Conservation (phyloP, 1,139 yeast species). For the Casaregolazyma lundiana region DNA sequence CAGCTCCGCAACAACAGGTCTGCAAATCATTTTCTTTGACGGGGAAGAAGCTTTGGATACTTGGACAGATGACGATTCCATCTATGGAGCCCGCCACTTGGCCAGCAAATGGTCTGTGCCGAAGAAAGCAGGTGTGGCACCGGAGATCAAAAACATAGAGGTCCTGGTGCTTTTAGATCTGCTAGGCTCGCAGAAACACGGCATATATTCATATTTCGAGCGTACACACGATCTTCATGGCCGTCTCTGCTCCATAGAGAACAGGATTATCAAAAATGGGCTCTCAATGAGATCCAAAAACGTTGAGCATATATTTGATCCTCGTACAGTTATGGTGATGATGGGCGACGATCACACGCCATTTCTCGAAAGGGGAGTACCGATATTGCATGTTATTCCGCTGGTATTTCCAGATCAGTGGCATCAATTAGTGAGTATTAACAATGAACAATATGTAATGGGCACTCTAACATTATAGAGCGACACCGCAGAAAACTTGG, state of each 20-base stretch:
- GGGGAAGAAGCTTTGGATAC: conserved; percentile 54
- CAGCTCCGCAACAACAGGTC: conserved; percentile 29
- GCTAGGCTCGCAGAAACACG: conserved; percentile 39
- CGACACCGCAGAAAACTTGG: conserved; percentile 36
- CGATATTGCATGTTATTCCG: conserved; percentile 49
- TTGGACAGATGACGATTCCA: conserved; percentile 49
- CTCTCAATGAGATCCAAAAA: conserved; percentile 14
- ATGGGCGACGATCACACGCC: conserved; percentile 56
- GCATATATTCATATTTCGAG: conserved; percentile 45
- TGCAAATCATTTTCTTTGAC: conserved; percentile 51
- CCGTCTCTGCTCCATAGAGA: conserved; percentile 31
- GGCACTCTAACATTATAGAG: conserved; percentile 9
- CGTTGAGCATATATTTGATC: conserved; percentile 18
- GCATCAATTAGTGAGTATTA: conserved; percentile 39
- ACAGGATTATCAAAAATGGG: conserved; percentile 18
- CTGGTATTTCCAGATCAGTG: conserved; percentile 45
- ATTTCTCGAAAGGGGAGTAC: conserved; percentile 43
- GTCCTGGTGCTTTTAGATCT: conserved; percentile 47
- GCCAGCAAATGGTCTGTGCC: conserved; percentile 38
- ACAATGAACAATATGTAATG: background rate
- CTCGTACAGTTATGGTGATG: conserved; percentile 25
- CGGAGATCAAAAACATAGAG: conserved; percentile 34
- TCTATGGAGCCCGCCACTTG: conserved; percentile 51
- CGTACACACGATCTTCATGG: conserved; percentile 40
- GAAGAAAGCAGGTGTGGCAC: background rate